Percentiles rank a stretch among this genome's conserved stretches.
These are phyloP conservation scores for Arachis stenosperma DNA, from an alignment of 306 rosid species.

Conservation along the genomic window DNA sequence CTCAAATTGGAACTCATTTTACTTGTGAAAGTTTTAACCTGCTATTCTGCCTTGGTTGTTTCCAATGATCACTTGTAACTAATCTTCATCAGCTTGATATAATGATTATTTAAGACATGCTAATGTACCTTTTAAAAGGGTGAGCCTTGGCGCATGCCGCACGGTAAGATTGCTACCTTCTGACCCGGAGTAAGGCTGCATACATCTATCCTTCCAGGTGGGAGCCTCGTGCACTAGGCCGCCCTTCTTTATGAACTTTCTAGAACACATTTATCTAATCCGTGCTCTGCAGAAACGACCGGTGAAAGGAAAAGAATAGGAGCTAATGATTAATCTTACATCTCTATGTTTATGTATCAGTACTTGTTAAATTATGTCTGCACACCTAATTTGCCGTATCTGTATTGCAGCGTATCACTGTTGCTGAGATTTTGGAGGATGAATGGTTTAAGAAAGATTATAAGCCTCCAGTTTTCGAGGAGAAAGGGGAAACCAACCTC, in stretches of 20 bases:
- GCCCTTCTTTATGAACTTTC: constrained; percentile 3
- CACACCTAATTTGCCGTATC: constrained; percentile 36
- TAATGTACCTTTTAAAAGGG: constrained; percentile 5
- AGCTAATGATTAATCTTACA: constrained; percentile 5
- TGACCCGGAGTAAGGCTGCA: too few relatives aligned
- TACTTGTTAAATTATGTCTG: constrained; percentile 23
- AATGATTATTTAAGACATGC: constrained; percentile 13
- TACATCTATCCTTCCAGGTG: too few relatives aligned
- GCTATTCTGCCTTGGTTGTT: constrained; percentile 8
- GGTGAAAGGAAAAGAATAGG: background rate
- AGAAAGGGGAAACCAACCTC: constrained; percentile 73
- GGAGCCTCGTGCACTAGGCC: too few relatives aligned
- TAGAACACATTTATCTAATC: constrained; percentile 12
- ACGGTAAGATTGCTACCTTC: too few relatives aligned
- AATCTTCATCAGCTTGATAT: constrained; percentile 28
- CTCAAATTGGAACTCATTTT: constrained; percentile 18
- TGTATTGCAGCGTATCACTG: constrained; percentile 77
- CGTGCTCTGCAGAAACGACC: background rate
- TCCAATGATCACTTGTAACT: constrained; percentile 1
- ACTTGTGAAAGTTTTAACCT: constrained; percentile 22
- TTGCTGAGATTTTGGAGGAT: constrained; percentile 76
- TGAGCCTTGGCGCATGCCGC: too few relatives aligned
- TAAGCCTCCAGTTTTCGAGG: constrained; percentile 84
- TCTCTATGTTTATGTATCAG: constrained; percentile 17
- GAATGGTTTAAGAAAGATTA: constrained; percentile 95